phyloP scores from a whole-genome alignment of 2,329 filamentous ascomycete species.

The Trichoderma pleuroti region DNA sequence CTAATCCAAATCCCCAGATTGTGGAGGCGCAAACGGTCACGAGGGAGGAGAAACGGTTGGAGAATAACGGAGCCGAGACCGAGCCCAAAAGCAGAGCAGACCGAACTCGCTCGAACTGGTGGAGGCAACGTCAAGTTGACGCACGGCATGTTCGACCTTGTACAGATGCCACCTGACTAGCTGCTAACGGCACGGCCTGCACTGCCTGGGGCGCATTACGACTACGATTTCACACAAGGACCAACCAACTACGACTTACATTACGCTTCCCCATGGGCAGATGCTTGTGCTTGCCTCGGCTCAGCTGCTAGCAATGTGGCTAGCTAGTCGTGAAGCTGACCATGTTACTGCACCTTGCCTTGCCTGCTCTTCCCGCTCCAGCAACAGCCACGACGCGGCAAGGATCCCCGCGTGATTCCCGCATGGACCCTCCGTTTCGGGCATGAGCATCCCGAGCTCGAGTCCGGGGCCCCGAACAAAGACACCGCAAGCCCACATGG shows the following conservation, averaged over 20 bases:
- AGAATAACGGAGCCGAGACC: not conserved
- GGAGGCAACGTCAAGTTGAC: not conserved
- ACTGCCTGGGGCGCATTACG: not conserved
- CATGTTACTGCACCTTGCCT: not conserved
- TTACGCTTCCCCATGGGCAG: not conserved
- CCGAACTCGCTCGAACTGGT: not conserved
- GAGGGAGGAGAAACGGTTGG: not conserved
- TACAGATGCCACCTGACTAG: not conserved
- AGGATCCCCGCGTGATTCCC: not conserved
- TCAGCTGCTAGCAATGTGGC: not conserved
- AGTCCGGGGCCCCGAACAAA: not conserved
- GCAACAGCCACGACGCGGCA: not conserved
- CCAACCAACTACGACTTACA: not conserved
- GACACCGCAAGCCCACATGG: not conserved
- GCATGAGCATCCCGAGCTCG: slow-evolving; percentile 7
- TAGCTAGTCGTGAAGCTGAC: not conserved
- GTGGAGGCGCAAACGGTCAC: slow-evolving; percentile 16
- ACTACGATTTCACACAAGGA: no score
- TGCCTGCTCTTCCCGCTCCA: not conserved
- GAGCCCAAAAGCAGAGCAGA: not conserved
- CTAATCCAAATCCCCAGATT: slow-evolving; percentile 9
- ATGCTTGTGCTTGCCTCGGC: not conserved
- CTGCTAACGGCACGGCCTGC: not conserved
- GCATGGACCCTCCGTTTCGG: not conserved
- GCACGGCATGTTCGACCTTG: not conserved